Conservation (phyloP, 2,329 filamentous ascomycete species). For the Trichophyton schoenleinii region DNA sequence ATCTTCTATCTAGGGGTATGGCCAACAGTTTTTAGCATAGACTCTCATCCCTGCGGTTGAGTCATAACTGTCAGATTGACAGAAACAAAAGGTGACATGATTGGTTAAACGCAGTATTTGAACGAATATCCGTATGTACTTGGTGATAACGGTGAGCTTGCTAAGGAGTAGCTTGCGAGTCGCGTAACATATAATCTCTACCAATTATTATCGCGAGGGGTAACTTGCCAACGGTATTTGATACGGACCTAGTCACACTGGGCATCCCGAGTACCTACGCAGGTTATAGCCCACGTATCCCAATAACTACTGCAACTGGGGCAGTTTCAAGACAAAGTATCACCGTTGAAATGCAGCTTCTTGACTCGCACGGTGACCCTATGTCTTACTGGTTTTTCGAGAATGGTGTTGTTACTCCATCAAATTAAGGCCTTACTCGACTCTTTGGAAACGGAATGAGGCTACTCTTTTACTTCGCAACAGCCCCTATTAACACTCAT, state of each 20-base stretch:
- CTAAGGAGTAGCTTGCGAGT: too few relatives aligned
- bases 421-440: neutral
- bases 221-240: neutral
- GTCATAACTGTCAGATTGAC: too few relatives aligned
- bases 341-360: neutral
- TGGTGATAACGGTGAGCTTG: too few relatives aligned
- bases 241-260: slow-evolving; percentile 5
- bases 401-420: neutral
- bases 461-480: neutral
- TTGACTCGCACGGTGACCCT: neutral
- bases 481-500: neutral
- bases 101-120: too few relatives aligned
- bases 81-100: too few relatives aligned
- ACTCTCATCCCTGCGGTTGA: neutral
- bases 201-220: too few relatives aligned
- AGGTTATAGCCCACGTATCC: neutral
- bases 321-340: neutral
- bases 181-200: too few relatives aligned
- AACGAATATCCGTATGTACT: too few relatives aligned
- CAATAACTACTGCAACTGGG: neutral
- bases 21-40: neutral
- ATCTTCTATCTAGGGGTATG: neutral
- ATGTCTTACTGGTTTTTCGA: neutral
- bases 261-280: slow-evolving; percentile 2
- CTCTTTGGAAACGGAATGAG: neutral